Evolutionary conservation across 345 rosid genomes (phyloP).

Genomic region (Kernera saxatilis): DNA sequence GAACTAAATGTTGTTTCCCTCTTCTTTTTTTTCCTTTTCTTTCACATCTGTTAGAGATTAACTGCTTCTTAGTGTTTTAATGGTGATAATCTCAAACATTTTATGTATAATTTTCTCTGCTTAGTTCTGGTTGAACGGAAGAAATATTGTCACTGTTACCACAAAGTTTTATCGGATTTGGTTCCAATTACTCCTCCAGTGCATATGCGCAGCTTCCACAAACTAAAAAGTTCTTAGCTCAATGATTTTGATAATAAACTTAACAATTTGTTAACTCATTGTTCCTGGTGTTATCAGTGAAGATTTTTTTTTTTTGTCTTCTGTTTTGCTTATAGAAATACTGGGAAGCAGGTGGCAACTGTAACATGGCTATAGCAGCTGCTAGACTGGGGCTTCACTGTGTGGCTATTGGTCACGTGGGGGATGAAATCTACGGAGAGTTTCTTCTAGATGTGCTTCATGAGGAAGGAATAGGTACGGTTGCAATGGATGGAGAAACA

Average conservation of each 20-base stretch:
- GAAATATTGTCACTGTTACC: background rate
- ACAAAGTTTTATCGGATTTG: background rate
- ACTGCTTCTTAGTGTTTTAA: background rate
- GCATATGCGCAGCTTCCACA: background rate
- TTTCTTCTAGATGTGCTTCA: constrained; percentile 79
- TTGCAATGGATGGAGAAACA: constrained; percentile 50
- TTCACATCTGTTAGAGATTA: background rate
- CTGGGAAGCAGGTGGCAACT: constrained; percentile 99
- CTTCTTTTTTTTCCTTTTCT: background rate
- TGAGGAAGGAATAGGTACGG: constrained; percentile 62
- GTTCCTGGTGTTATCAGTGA: background rate
- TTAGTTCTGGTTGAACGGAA: background rate
- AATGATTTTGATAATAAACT: background rate
- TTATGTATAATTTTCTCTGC: background rate
- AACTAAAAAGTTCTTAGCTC: background rate
- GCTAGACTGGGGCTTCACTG: constrained; percentile 88
- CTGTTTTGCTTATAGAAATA: constrained; percentile 38
- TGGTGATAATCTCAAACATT: background rate
- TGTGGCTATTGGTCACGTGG: constrained; percentile 77
- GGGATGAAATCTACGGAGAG: constrained; percentile 74
- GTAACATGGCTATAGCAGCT: constrained; percentile 96
- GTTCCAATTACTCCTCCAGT: background rate
- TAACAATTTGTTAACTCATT: background rate
- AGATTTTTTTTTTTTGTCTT: background rate
- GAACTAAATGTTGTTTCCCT: background rate